Evolutionary conservation across 805 yeast genomes (phyloP).

Genomic region (Kuraishia piskuri): DNA sequence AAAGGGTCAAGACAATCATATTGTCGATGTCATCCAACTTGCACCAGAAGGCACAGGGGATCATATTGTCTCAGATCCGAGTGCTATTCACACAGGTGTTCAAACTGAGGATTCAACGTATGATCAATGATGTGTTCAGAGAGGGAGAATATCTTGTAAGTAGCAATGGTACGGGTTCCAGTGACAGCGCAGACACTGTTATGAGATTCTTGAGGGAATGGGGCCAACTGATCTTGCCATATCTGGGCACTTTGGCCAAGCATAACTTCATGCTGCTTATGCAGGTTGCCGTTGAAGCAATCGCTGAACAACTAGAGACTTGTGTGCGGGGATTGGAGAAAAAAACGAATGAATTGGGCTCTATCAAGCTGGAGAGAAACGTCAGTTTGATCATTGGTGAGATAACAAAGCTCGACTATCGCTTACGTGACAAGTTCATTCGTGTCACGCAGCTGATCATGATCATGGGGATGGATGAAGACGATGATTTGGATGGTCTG

Average conservation of each 20-base stretch:
- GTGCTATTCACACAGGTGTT: constrained; percentile 29
- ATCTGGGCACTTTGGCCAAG: constrained; percentile 24
- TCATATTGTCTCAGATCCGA: constrained; percentile 14
- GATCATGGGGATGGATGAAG: constrained; percentile 72
- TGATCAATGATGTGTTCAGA: constrained; percentile 27
- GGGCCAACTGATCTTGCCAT: constrained; percentile 59
- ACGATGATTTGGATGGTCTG: constrained; percentile 26
- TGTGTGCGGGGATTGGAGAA: constrained; percentile 59
- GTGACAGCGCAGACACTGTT: constrained; percentile 19
- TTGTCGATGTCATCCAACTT: constrained; percentile 1
- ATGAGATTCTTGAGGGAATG: constrained; percentile 52
- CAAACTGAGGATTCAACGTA: constrained; percentile 22
- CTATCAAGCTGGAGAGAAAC: constrained; percentile 77
- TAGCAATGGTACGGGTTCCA: constrained; percentile 7
- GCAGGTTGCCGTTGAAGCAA: constrained; percentile 37
- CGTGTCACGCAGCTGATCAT: constrained; percentile 79
- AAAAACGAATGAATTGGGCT: constrained; percentile 74
- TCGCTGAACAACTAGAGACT: constrained; percentile 54
- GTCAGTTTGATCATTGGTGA: constrained; percentile 65
- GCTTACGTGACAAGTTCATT: constrained; percentile 67
- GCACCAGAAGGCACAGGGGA: background rate
- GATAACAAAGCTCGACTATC: constrained; percentile 64
- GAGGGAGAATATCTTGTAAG: constrained; percentile 28
- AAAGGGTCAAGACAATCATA: background rate
- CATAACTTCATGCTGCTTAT: constrained; percentile 43